A percentile compares a stretch with the other conserved stretches of the same genome.
phyloP scores from a whole-genome alignment of 192 early-diverging fungal genomes.

The Paraglomus occultum region DNA sequence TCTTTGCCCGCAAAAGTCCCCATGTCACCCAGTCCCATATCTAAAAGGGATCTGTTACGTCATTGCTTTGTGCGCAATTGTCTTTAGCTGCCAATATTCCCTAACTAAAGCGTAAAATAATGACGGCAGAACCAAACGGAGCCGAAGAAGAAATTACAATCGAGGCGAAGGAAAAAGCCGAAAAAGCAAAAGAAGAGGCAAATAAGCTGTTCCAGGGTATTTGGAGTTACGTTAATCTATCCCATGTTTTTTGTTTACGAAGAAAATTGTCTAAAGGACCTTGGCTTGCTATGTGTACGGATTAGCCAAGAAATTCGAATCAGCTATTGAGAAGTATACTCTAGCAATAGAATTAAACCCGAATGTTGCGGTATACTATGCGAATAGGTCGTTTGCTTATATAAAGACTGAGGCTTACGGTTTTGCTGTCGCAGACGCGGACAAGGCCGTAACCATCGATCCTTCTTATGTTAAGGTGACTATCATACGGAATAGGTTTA shows the following conservation, averaged over 20 bases:
- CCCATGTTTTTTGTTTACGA: neutral
- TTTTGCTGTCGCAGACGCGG: slow-evolving; percentile 68
- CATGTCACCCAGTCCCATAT: no score
- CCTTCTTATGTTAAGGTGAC: slow-evolving; percentile 57
- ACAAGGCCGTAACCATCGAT: slow-evolving; percentile 68
- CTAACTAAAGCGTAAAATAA: no score
- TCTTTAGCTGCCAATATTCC: no score
- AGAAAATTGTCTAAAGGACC: neutral
- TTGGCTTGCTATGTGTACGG: neutral
- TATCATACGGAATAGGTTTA: neutral
- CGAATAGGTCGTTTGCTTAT: slow-evolving; percentile 91
- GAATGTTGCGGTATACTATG: slow-evolving; percentile 80
- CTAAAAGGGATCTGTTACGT: no score
- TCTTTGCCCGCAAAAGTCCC: no score
- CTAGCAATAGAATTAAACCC: slow-evolving; percentile 84
- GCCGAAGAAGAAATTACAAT: no score
- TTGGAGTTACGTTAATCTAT: neutral
- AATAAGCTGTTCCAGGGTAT: slow-evolving; percentile 60
- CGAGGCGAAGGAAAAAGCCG: slow-evolving; percentile 34
- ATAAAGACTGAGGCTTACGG: slow-evolving; percentile 86
- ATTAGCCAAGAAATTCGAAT: slow-evolving; percentile 65
- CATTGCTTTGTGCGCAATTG: no score
- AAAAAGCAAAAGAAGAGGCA: slow-evolving; percentile 58
- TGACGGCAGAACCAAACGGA: no score
- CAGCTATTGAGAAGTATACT: slow-evolving; percentile 91